Evolutionary conservation across 352 stramenopile species (phyloP).

Genomic region (Phytophthora multivora): DNA sequence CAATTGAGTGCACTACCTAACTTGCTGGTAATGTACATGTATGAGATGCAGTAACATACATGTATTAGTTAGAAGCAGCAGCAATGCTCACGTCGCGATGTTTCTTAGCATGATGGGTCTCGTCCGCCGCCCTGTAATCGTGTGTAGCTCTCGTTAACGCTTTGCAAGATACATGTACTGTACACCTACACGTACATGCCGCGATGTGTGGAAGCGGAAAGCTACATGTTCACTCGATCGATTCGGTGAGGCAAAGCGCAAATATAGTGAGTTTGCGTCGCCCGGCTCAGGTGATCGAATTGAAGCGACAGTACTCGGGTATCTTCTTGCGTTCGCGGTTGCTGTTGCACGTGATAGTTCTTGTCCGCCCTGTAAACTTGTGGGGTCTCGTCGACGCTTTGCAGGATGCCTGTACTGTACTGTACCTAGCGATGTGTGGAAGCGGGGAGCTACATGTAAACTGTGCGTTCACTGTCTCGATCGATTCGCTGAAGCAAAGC

Average conservation of each 20-base stretch:
- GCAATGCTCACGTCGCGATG: no score
- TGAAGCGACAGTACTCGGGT: neutral
- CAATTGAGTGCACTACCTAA: no score
- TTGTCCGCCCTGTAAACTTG: neutral
- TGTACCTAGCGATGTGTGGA: neutral
- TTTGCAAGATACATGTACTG: neutral
- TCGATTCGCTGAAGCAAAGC: constrained; percentile 16
- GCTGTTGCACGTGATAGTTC: no score
- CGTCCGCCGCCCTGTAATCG: neutral
- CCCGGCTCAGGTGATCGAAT: constrained; percentile 4
- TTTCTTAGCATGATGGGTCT: no score
- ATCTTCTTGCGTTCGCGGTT: constrained; percentile 8
- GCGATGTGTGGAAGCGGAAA: no score
- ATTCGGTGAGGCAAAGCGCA: constrained; percentile 15
- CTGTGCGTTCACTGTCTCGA: neutral
- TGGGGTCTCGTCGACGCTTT: neutral
- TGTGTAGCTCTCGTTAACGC: neutral
- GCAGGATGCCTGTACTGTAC: neutral
- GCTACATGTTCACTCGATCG: no score
- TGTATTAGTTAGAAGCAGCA: no score
- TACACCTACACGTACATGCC: neutral
- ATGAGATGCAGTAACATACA: no score
- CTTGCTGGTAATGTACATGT: no score
- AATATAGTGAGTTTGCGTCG: neutral
- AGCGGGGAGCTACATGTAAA: neutral